These are phyloP conservation scores for Symmetrospora coprosmae DNA, from an alignment of 768 basidiomycete species.

Conservation along the genomic window DNA sequence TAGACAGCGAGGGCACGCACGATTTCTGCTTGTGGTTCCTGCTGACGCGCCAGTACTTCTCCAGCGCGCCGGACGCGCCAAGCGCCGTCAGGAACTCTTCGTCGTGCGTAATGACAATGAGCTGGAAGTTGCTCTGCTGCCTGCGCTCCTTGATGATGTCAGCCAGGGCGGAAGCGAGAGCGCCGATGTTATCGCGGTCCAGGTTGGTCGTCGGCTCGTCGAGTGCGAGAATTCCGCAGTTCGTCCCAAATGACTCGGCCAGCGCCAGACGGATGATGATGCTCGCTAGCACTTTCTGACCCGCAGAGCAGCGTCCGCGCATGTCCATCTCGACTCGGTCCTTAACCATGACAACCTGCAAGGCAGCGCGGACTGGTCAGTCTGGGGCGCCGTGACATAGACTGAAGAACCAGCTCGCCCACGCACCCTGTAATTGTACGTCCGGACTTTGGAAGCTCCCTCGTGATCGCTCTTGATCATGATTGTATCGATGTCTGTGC, in stretches of 20 bases:
- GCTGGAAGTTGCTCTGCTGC: constrained; percentile 73
- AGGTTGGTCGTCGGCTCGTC: constrained; percentile 98
- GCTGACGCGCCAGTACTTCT: constrained; percentile 70
- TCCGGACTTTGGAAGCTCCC: constrained; percentile 56
- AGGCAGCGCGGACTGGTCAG: no score
- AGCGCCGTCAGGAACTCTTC: constrained; percentile 84
- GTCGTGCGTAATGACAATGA: constrained; percentile 93
- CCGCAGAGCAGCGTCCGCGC: constrained; percentile 94
- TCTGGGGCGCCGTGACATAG: no score
- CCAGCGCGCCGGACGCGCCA: constrained; percentile 81
- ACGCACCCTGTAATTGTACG: constrained; percentile 88
- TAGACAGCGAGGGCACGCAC: neutral
- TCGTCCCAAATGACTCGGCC: constrained; percentile 92
- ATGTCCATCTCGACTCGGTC: constrained; percentile 99
- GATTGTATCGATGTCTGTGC: constrained; percentile 97
- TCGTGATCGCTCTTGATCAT: constrained; percentile 87
- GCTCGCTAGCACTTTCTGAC: constrained; percentile 95
- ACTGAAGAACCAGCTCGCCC: no score
- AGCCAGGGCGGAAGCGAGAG: constrained; percentile 74
- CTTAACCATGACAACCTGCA: constrained; percentile 94
- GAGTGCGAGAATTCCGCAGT: constrained; percentile 90
- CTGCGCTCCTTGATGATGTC: constrained; percentile 91
- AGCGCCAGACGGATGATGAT: constrained; percentile 95
- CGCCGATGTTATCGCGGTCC: constrained; percentile 89
- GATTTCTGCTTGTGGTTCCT: constrained; percentile 18